Conservation (phyloP, 2,329 filamentous ascomycete species). For the Rutstroemia sydowiana region DNA sequence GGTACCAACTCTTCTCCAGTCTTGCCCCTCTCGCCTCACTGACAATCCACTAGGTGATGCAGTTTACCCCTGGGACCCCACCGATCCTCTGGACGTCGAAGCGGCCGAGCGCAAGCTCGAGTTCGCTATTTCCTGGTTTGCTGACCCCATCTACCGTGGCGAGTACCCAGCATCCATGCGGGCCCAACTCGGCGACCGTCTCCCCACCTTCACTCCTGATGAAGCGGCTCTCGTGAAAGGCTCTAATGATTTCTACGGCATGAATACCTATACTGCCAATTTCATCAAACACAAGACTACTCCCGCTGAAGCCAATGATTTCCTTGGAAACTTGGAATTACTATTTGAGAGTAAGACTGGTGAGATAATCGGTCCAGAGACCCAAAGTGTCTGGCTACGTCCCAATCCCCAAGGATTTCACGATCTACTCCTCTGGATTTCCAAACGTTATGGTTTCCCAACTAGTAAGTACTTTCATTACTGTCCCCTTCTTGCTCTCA, state of each 20-base stretch:
- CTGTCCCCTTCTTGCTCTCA: neutral
- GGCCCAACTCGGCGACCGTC: slow-evolving; percentile 68
- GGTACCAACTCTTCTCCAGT: slow-evolving; percentile 39
- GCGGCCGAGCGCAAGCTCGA: slow-evolving; percentile 76
- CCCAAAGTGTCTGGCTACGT: slow-evolving; percentile 73
- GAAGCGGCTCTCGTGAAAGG: slow-evolving; percentile 69
- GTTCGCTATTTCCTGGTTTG: slow-evolving; percentile 84
- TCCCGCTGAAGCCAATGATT: slow-evolving; percentile 56
- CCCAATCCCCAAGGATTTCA: slow-evolving; percentile 71
- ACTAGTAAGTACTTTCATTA: neutral
- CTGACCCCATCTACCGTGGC: slow-evolving; percentile 78
- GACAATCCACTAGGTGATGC: slow-evolving; percentile 52
- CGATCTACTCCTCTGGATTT: slow-evolving; percentile 69
- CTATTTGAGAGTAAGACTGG: slow-evolving; percentile 65
- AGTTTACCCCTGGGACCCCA: slow-evolving; percentile 74
- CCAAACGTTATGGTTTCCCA: slow-evolving; percentile 56
- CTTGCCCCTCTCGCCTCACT: neutral
- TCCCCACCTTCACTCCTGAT: slow-evolving; percentile 67
- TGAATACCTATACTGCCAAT: slow-evolving; percentile 91
- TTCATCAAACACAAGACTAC: slow-evolving; percentile 69
- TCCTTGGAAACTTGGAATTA: slow-evolving; percentile 67
- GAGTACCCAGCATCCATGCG: slow-evolving; percentile 79
- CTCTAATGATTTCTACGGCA: slow-evolving; percentile 91
- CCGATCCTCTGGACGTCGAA: slow-evolving; percentile 66
- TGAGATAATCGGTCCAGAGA: slow-evolving; percentile 71